These are phyloP conservation scores for Blastobotrys capitulatus DNA, from an alignment of 1,139 yeast species.

Conservation along the genomic window DNA sequence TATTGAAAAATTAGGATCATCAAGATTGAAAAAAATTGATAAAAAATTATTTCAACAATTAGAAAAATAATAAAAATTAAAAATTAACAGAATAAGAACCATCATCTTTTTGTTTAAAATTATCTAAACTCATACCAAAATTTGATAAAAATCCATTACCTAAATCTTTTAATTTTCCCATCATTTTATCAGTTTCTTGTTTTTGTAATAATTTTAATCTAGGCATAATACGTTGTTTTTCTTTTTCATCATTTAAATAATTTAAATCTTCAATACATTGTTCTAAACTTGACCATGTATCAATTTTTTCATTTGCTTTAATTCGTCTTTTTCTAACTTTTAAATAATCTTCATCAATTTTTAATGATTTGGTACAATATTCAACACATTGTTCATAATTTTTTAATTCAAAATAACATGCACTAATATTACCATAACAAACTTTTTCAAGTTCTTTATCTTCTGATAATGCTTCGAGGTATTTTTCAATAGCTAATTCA, in stretches of 20 bases:
- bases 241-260: constrained; percentile 11
- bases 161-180: constrained; percentile 29
- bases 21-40: no score
- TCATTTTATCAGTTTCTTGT: constrained; percentile 26
- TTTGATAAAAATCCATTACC: constrained; percentile 29
- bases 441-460: constrained; percentile 42
- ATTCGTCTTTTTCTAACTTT: constrained; percentile 72
- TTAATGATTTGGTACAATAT: constrained; percentile 60
- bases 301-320: constrained; percentile 44
- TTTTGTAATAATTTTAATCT: constrained; percentile 23
- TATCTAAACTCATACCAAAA: constrained; percentile 30
- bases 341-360: constrained; percentile 50
- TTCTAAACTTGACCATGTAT: constrained; percentile 28
- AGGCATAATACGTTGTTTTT: constrained; percentile 14
- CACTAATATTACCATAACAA: constrained; percentile 70
- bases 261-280: constrained; percentile 24
- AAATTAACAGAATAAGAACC: constrained; percentile 26
- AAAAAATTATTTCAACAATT: no score
- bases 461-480: constrained; percentile 55
- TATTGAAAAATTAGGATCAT: no score
- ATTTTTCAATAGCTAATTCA: constrained; percentile 55
- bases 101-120: constrained; percentile 24
- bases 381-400: constrained; percentile 65
- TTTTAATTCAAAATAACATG: constrained; percentile 66
- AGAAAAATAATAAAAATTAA: not conserved